Base-by-base conservation (phyloP, 1,139 yeast species). In the Taiozyma sp. region DNA sequence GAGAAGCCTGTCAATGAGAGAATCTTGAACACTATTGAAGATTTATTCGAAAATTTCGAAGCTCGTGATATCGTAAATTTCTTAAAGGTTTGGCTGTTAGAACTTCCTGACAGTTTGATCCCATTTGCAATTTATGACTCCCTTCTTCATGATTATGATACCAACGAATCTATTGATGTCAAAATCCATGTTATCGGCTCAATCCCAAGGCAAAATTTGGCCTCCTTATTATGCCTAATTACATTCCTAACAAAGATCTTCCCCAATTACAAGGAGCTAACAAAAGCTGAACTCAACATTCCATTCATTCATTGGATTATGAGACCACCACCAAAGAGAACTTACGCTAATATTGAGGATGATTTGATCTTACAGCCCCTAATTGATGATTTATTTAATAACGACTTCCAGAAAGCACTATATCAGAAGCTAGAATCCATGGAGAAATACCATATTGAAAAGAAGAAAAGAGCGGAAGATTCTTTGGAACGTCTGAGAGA, bases 41-140 rank as follows among this genome's bases (percentile, higher is more conserved):
- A 39, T 4, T 8, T 61, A 9, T 54, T 54, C 39, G 51, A 52
- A 13, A 45, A 40, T 7, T 46, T 47, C 29, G 34, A 50, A 3
- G 16, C 53, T 0, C 43, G 41, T 9, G 61, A 57, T 30, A 56
- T 66, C 52, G 44, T 65, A 6, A 56, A 58, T 14, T 52, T 67
- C 37, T 46, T 68, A 37, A 68, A 67, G 49, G 50, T 63, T 24
- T 68, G 69, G 67, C 53, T 68, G 24, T 46, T 69, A 28, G 73
- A 69, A 50, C 50, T 68, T 29, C 70, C 70, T 1, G 70, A 68
- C 46, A 63, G 71, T 51, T 47, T 69, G 21, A 53, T 69, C 1
- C 68, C 71, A 6, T 59, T 63, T 50, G 57, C 61, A 2, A 55
- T 61, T n/a, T 64, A 59, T 47, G 68, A 66, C 28, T 49, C 58